These are phyloP conservation scores for Discostella stelligeroides DNA, from an alignment of 108 stramenopile genomes.

Conservation along the genomic window DNA sequence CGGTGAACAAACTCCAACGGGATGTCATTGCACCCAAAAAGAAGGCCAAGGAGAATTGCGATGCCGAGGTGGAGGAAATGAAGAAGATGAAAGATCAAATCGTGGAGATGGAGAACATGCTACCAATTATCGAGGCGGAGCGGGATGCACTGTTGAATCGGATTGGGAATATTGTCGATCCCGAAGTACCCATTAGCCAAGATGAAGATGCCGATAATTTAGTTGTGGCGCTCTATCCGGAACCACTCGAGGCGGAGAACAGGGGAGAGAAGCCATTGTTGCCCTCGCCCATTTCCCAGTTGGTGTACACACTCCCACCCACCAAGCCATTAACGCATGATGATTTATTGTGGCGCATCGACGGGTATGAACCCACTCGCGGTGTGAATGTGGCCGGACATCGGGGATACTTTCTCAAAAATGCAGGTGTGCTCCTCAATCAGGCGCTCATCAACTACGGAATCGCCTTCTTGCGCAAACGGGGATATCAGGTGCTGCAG, in stretches of 20 bases:
- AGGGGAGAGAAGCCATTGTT: conserved; percentile 56
- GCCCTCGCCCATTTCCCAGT: conserved; percentile 58
- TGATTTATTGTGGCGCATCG: conserved; percentile 96
- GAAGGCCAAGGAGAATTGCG: conserved; percentile 90
- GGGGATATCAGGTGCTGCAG: conserved; percentile 94
- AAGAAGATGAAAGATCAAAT: conserved; percentile 83
- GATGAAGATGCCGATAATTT: conserved; percentile 96
- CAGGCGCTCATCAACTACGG: conserved; percentile 99
- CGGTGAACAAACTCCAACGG: conserved; percentile 89
- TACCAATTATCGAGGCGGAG: conserved; percentile 63
- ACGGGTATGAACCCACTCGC: conserved; percentile 96
- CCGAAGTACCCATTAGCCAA: conserved; percentile 90
- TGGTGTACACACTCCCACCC: conserved; percentile 78
- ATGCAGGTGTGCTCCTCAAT: conserved; percentile 96
- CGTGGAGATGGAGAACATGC: conserved; percentile 64
- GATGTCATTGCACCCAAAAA: conserved; percentile 93
- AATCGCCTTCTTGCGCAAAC: conserved; percentile 90
- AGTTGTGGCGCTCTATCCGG: conserved; percentile 77
- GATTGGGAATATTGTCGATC: conserved; percentile 97
- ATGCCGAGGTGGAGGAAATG: conserved; percentile 85
- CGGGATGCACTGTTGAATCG: conserved; percentile 77
- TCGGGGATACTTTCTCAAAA: conserved; percentile 98
- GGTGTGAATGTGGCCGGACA: conserved; percentile 96
- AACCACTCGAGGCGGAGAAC: conserved; percentile 70
- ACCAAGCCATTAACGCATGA: conserved; percentile 93